Evolutionary conservation across 345 rosid species (phyloP).

Genomic region (Syzygium aromaticum): DNA sequence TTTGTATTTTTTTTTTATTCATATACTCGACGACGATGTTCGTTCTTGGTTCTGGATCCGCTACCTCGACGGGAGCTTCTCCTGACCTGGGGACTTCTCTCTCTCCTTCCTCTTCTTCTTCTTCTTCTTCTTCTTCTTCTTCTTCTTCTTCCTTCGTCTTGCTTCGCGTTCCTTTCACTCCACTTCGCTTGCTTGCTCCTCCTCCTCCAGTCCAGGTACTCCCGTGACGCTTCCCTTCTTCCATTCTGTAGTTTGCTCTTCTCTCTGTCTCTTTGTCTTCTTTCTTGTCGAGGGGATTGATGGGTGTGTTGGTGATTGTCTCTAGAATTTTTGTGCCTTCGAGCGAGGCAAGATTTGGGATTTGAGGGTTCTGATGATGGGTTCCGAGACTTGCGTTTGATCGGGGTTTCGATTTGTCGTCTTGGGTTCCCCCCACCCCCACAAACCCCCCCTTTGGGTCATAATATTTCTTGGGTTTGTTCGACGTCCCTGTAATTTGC

Average conservation of each 20-base stretch:
- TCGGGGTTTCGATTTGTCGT: neutral
- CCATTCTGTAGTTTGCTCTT: neutral
- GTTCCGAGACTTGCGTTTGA: neutral
- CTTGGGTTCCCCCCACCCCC: neutral
- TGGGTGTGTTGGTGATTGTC: neutral
- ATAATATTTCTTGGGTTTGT: neutral
- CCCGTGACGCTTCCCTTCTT: neutral
- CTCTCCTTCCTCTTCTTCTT: neutral
- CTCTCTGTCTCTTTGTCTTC: neutral
- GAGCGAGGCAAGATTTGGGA: neutral
- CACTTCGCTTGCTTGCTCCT: neutral
- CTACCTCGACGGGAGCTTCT: neutral
- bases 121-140: neutral
- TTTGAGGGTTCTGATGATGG: neutral
- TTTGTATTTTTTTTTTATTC: neutral
- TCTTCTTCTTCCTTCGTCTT: neutral
- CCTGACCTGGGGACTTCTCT: no score
- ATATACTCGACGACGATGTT: neutral
- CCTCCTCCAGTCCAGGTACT: neutral
- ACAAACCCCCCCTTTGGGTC: neutral
- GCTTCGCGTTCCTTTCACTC: neutral
- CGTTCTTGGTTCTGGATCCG: neutral
- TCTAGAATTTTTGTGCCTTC: neutral
- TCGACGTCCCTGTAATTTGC: neutral
- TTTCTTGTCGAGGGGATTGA: neutral